Conservation (phyloP, 2,329 filamentous ascomycete species). For the Xylaria sp. region DNA sequence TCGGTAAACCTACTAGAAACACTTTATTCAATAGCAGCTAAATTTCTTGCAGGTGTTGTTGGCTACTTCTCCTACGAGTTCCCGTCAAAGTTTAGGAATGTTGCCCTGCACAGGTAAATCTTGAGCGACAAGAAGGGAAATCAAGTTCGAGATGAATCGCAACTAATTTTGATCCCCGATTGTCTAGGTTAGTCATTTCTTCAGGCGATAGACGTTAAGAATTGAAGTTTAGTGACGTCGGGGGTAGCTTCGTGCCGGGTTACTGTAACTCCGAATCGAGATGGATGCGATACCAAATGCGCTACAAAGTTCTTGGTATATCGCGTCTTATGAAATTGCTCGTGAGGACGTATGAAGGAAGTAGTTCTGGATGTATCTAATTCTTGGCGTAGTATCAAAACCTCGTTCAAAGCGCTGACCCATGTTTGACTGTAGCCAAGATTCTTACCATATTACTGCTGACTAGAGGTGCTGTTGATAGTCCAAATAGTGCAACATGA, state of each 20-base stretch:
- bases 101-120: neutral
- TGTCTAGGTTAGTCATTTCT: neutral
- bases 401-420: neutral
- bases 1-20: neutral
- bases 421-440: neutral
- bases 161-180: neutral
- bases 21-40: neutral
- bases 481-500: too few species aligned
- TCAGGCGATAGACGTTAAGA: neutral
- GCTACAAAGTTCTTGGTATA: neutral
- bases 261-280: constrained; percentile 12
- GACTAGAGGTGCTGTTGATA: too few species aligned
- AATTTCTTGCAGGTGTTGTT: neutral
- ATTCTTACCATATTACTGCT: neutral
- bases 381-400: neutral
- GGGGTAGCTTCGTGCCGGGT: neutral
- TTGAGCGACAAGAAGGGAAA: neutral
- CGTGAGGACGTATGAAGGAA: neutral
- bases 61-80: neutral
- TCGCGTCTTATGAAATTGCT: neutral
- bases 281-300: neutral
- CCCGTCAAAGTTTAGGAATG: neutral
- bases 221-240: neutral
- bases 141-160: neutral
- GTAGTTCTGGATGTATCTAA: neutral